Evolutionary conservation across 2,329 filamentous ascomycete genomes (phyloP).

Genomic region (Ophiostoma ulmi): DNA sequence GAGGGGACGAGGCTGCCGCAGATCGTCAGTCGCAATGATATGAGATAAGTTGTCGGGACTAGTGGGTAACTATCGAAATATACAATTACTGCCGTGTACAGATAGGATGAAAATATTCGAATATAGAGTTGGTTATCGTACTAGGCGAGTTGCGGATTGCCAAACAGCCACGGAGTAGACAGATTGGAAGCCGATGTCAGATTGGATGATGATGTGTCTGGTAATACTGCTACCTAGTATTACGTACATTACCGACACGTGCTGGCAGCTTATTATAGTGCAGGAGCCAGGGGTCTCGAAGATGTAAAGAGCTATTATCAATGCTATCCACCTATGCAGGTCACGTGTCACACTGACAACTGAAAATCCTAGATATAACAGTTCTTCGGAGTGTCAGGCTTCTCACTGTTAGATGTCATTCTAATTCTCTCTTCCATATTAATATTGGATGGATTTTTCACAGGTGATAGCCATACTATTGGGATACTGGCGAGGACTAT

Average conservation of each 20-base stretch:
- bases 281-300: not conserved
- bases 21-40: not conserved
- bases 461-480: too few relatives aligned
- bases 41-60: not conserved
- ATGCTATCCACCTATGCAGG: too few relatives aligned
- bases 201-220: not conserved
- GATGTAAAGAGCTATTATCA: not conserved
- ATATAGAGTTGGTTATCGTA: not conserved
- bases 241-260: not conserved
- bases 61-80: not conserved
- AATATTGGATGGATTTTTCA: too few relatives aligned
- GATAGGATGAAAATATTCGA: not conserved
- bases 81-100: not conserved
- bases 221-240: conserved; percentile 5
- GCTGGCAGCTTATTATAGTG: not conserved
- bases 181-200: not conserved
- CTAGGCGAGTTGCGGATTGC: not conserved
- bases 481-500: too few relatives aligned
- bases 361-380: too few relatives aligned
- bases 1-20: conserved; percentile 5
- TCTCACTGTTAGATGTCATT: too few relatives aligned
- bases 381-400: too few relatives aligned
- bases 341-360: too few relatives aligned
- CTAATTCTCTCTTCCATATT: too few relatives aligned
- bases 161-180: not conserved